Evolutionary conservation across 306 rosid genomes (phyloP), one percentile per base, ranked within the genome.

Genomic region (Quercus parvula): DNA sequence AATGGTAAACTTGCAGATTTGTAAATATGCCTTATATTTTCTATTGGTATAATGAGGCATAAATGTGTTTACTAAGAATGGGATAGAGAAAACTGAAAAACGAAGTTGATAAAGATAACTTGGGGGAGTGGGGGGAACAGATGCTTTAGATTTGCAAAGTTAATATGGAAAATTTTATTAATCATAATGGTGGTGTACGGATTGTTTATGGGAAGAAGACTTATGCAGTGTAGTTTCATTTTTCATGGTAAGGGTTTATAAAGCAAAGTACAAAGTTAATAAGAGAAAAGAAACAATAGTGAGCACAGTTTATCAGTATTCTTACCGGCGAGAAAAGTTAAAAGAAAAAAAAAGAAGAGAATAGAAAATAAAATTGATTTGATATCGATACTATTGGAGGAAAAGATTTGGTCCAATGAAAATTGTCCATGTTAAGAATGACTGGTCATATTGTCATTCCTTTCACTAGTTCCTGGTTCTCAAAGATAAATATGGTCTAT

Each of bases 1-100:
- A 71, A 67, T 67, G 52, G 27, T 19, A 67, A 67, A 67, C 52
- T 33, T 67, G 72, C 72, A 19, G 72, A 33, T 35, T 67, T 67
- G 25, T 35, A 3, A 67, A 67, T 35, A 35, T 67, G 72, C 19
- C 10, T 33, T 22, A 19, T 55, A n/a, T 5, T 25, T 66, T 66
- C 2, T 51, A 5, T 77, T 31, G 5, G 30, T 28, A 7, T 67
- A 13, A 54, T 54, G 33, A 19, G 78, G 56, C 70, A 13, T 49
- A 30, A 64, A 19, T 67, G 7, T 8, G n/a, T n/a, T 19, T 28
- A 3, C 54, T 30, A 18, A 33, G 71, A 27, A 66, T 31, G 49
- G 72, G 6, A 15, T 64, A 49, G 70, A 8, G 52, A 76, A 75
- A 3, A 49, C 54, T 27, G 20, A 18, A 38, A 33, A 35, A 64